Evolutionary conservation across 1,284 basidiomycete species (phyloP).

Genomic region (Apiotrichum brassicae): DNA sequence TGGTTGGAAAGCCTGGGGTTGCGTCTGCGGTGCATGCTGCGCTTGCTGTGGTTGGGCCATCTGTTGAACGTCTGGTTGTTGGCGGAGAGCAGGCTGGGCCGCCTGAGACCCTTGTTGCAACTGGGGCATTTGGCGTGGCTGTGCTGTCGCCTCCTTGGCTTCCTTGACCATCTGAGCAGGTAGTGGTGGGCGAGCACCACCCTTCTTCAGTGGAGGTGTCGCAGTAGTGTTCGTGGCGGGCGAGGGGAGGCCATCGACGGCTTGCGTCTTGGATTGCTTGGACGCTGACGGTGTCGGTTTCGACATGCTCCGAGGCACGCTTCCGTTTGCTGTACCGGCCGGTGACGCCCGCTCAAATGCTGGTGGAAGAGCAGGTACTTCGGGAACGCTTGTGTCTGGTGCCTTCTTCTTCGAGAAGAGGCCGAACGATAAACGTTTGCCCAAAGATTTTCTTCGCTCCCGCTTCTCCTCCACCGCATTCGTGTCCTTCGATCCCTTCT

Average conservation of each 20-base stretch:
- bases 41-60: not conserved
- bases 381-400: not conserved
- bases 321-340: too few relatives aligned
- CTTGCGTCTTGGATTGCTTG: too few relatives aligned
- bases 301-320: too few relatives aligned
- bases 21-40: not conserved
- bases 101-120: not conserved
- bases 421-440: constrained; percentile 12
- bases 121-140: too few relatives aligned
- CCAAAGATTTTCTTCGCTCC: constrained; percentile 4
- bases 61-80: not conserved
- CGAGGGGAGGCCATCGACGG: too few relatives aligned
- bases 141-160: too few relatives aligned
- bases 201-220: not conserved
- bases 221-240: too few relatives aligned
- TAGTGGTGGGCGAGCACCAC: not conserved
- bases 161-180: not conserved
- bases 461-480: not conserved
- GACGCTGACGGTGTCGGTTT: too few relatives aligned
- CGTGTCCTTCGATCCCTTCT: not conserved
- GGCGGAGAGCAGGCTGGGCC: not conserved
- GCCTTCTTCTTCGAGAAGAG: constrained; percentile 10
- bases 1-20: not conserved
- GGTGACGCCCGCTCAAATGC: not conserved
- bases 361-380: constrained; percentile 6